Evolutionary conservation across 2,329 filamentous ascomycete species (phyloP).

Genomic region (Neofusicoccum sp.): DNA sequence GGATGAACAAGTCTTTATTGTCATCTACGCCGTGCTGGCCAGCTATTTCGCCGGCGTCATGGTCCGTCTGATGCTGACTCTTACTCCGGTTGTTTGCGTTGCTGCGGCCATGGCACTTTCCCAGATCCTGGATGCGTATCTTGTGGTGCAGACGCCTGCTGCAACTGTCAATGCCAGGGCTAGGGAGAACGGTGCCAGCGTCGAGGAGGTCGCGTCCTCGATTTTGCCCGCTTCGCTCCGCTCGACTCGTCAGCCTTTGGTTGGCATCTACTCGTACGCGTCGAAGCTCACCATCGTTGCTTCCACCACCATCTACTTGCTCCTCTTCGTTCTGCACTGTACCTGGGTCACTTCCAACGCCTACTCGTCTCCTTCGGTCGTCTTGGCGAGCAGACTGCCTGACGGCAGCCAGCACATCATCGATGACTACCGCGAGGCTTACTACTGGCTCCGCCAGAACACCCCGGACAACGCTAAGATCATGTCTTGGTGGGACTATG

Average conservation of each 20-base stretch:
- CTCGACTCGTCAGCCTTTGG: slow-evolving; percentile 69
- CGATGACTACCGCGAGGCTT: slow-evolving; percentile 98
- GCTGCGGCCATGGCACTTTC: slow-evolving; percentile 88
- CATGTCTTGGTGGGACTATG: slow-evolving; percentile 99
- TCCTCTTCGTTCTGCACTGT: slow-evolving; percentile 95
- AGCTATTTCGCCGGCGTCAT: slow-evolving; percentile 99
- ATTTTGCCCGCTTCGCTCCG: slow-evolving; percentile 61
- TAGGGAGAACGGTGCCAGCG: slow-evolving; percentile 47
- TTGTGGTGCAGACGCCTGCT: slow-evolving; percentile 61
- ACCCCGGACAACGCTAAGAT: slow-evolving; percentile 94
- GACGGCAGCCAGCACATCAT: slow-evolving; percentile 98
- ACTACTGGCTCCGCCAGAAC: slow-evolving; percentile 99
- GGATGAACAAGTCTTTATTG: slow-evolving; percentile 96
- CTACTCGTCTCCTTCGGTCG: slow-evolving; percentile 96
- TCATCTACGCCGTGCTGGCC: slow-evolving; percentile 94
- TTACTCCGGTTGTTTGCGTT: slow-evolving; percentile 95
- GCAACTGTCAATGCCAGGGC: slow-evolving; percentile 48
- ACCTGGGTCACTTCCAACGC: slow-evolving; percentile 99
- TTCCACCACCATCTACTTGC: slow-evolving; percentile 74
- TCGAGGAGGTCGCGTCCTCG: slow-evolving; percentile 53
- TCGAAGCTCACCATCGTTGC: slow-evolving; percentile 80
- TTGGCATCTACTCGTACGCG: slow-evolving; percentile 80
- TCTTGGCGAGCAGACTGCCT: slow-evolving; percentile 86
- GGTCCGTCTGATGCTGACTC: slow-evolving; percentile 97
- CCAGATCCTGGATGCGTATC: slow-evolving; percentile 83